phyloP scores from a whole-genome alignment of 2,329 filamentous ascomycete species.

The Mycogone perniciosa region DNA sequence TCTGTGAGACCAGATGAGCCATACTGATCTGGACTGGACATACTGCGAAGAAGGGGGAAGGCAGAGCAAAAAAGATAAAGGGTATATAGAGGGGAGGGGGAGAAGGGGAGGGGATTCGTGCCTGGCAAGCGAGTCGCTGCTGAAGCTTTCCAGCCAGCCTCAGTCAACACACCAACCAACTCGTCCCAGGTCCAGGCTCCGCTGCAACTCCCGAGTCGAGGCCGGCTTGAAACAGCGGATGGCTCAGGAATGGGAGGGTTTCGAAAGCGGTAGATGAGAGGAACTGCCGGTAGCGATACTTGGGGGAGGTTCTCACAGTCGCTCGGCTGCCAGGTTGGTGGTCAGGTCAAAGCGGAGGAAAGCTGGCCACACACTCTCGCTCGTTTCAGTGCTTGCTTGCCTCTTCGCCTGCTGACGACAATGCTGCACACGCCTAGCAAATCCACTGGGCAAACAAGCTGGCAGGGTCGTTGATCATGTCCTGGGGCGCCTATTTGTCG shows the following conservation, averaged over 20 bases:
- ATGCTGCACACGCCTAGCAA: neutral
- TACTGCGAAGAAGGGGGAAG: neutral
- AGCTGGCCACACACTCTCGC: no score
- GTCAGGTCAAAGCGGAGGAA: no score
- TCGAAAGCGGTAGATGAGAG: neutral
- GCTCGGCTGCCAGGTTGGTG: no score
- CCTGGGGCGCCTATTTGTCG: neutral
- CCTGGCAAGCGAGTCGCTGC: constrained; percentile 15
- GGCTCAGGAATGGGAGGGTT: neutral
- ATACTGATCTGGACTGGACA: constrained; percentile 19
- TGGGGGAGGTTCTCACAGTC: no score
- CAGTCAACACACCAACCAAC: constrained; percentile 14
- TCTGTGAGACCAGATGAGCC: constrained; percentile 21
- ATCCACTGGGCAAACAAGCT: neutral
- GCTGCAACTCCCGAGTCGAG: neutral
- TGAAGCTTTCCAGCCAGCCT: constrained; percentile 16
- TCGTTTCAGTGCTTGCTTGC: no score
- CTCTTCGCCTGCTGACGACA: neutral
- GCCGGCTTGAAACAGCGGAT: neutral
- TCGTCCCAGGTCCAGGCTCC: constrained; percentile 13
- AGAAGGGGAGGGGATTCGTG: constrained; percentile 9
- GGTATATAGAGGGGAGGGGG: neutral
- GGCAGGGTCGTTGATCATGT: neutral
- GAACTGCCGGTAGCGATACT: no score
- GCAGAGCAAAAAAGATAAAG: neutral